Evolutionary conservation across 83 land plant species (phyloP), one percentile per base, ranked within the genome.

Genomic region (Thuja plicata): DNA sequence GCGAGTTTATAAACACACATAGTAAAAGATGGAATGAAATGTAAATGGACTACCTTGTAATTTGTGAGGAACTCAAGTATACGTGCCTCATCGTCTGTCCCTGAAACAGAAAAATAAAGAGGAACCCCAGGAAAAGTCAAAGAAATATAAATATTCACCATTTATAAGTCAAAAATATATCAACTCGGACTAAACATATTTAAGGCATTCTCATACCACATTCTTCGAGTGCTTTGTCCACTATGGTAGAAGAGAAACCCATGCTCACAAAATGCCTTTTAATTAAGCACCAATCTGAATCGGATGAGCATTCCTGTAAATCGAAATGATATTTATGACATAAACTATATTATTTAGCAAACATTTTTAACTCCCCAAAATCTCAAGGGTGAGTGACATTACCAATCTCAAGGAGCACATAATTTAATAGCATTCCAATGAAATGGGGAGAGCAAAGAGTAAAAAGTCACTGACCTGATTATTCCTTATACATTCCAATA

Each of bases 161-260:
- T 9, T 45, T 82, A 45, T 21, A 45, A 8, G 46, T 45, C 54
- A 43, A 27, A 41, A 27, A 27, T 82, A 43, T 27, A 17, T 24
- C 46, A 17, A 41, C 46, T 82, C 85, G n/a, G 3, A 43, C 27
- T 10, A 45, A 30, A 82, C 45, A 45, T 45, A 45, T 30, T 41
- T 38, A 32, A 79, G 46, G 82, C 24, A 24, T 82, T 10, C 3
- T 40, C 52, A 82, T 82, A 82, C 85, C 85, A 82, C 54, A 82
- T 82, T 82, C 85, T 82, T 82, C 32, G 16, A 82, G 12, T 82
- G 85, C 85, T 45, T 45, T 82, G 35, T 82, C 85, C 12, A 82
- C 85, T 46, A 27, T 19, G 46, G 85, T 21, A 8, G 52, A 82
- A 45, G 85, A 82, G 46, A 43, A 82, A 1, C 85, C 54, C 85